phyloP scores from a whole-genome alignment of 352 stramenopile genomes.

The Phytophthora melonis region DNA sequence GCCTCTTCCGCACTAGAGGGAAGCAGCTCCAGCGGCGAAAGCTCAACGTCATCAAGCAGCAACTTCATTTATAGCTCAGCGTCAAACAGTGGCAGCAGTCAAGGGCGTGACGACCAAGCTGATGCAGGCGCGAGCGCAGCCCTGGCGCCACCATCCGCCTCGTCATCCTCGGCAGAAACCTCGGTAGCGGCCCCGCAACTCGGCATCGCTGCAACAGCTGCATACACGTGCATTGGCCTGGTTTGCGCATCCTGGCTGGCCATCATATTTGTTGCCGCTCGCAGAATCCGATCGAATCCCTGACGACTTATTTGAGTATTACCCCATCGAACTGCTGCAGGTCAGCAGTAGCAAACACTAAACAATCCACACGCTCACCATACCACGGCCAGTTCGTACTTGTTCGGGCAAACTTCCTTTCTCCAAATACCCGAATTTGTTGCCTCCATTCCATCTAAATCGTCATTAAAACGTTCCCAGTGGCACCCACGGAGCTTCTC shows the following conservation, averaged over 20 bases:
- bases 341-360: neutral
- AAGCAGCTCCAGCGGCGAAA: neutral
- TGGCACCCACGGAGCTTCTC: neutral
- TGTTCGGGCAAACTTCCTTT: conserved; percentile 11
- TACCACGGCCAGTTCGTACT: conserved; percentile 6
- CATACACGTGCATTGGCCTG: conserved; percentile 64
- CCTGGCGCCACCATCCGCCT: conserved; percentile 9
- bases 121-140: conserved; percentile 15
- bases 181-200: conserved; percentile 14
- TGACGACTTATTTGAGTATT: conserved; percentile 27
- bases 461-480: neutral
- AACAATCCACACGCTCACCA: neutral
- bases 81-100: conserved; percentile 12
- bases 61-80: conserved; percentile 3
- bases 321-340: conserved; percentile 1
- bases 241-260: conserved; percentile 54
- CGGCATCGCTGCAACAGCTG: conserved; percentile 40
- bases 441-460: neutral
- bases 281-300: conserved; percentile 36
- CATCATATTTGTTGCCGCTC: conserved; percentile 65
- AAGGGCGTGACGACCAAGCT: conserved; percentile 1
- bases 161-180: conserved; percentile 27
- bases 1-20: conserved; percentile 2
- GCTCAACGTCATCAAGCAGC: conserved; percentile 14
- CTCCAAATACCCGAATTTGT: conserved; percentile 9